Conservation (phyloP, 2,329 filamentous ascomycete genomes). For the Hortaea werneckii region DNA sequence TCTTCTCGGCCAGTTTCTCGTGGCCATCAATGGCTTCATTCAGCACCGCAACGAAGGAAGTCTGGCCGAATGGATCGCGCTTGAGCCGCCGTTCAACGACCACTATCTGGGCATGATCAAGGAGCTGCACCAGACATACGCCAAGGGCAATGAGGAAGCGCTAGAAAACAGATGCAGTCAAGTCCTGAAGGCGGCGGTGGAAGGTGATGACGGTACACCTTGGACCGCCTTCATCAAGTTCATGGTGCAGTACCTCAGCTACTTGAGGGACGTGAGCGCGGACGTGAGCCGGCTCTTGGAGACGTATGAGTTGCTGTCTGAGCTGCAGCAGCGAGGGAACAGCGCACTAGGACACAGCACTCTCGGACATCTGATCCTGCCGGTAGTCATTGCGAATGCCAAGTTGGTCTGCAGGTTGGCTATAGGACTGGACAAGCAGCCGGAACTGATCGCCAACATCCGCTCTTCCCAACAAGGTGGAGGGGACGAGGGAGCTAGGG, state of each 20-base stretch:
- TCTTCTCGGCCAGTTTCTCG: conserved; percentile 58
- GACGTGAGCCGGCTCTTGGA: conserved; percentile 64
- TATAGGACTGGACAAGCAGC: conserved; percentile 70
- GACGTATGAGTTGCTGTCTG: conserved; percentile 65
- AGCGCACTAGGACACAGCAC: conserved; percentile 70
- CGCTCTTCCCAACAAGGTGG: conserved; percentile 20
- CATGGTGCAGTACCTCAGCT: conserved; percentile 69
- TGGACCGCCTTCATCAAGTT: conserved; percentile 74
- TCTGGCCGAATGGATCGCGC: conserved; percentile 60
- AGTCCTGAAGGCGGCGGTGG: conserved; percentile 54
- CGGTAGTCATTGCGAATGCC: conserved; percentile 73
- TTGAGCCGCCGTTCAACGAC: conserved; percentile 60
- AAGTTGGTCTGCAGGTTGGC: conserved; percentile 72
- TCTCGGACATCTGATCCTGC: conserved; percentile 71
- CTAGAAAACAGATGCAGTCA: conserved; percentile 55
- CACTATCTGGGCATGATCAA: conserved; percentile 58
- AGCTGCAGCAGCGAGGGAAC: conserved; percentile 70
- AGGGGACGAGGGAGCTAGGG: conserved; percentile 53
- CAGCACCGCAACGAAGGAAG: conserved; percentile 52
- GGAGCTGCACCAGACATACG: conserved; percentile 55
- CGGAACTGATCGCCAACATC: conserved; percentile 64
- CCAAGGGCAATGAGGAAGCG: conserved; percentile 37
- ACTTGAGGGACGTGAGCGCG: conserved; percentile 71
- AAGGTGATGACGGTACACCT: conserved; percentile 53
- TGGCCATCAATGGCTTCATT: conserved; percentile 52